Conservation (phyloP, 2,329 filamentous ascomycete species). For the Fusarium mangiferae region DNA sequence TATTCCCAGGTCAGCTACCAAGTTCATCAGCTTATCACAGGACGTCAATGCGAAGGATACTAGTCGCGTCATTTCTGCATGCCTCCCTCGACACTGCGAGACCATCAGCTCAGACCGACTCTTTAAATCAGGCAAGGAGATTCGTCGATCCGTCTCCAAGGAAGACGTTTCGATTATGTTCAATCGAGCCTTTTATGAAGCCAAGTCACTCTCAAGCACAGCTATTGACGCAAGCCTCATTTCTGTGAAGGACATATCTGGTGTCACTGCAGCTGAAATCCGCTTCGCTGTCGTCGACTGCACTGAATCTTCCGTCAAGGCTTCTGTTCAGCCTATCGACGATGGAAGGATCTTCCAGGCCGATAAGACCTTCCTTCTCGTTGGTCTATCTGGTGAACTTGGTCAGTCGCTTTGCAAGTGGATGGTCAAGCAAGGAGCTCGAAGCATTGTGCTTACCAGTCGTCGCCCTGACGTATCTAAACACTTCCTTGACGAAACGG, state of each 20-base stretch:
- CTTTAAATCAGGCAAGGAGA: fast-evolving
- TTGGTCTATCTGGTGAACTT: background rate
- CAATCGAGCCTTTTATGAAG: fast-evolving
- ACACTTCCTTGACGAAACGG: background rate
- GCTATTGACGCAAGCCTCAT: background rate
- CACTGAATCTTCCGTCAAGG: fast-evolving
- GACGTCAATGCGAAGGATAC: fast-evolving
- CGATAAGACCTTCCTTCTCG: background rate
- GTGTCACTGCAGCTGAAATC: background rate
- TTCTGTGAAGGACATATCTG: background rate
- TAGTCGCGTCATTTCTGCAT: background rate
- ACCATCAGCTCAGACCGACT: fast-evolving
- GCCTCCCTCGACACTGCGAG: fast-evolving
- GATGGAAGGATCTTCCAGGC: background rate
- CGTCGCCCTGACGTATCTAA: background rate
- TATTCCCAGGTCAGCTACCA: fast-evolving
- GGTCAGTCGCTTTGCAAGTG: background rate
- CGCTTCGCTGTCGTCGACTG: background rate
- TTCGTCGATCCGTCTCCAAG: background rate
- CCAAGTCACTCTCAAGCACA: background rate
- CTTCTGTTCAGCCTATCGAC: background rate
- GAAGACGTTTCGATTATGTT: background rate
- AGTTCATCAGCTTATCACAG: background rate
- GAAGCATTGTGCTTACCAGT: background rate
- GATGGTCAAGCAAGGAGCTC: background rate